Percentiles rank a stretch among this genome's conserved stretches.
Evolutionary conservation across 208 protist genomes (phyloP).

Genomic region (Trypanosomatidae sp.): DNA sequence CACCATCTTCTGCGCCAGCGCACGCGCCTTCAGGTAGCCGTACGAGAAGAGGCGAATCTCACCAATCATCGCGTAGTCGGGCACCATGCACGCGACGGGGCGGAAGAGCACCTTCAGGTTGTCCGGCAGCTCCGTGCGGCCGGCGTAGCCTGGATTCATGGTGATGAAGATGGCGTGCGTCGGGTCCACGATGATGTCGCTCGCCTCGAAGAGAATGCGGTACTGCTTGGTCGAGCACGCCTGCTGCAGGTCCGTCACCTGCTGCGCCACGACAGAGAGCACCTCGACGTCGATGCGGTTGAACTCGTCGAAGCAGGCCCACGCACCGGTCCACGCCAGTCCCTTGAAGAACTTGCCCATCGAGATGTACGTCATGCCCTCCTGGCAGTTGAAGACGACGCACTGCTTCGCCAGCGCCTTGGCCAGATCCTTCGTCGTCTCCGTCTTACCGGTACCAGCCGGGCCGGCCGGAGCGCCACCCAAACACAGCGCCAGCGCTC

Average conservation of each 20-base stretch:
- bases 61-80: constrained; percentile 99
- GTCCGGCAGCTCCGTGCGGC: constrained; percentile 98
- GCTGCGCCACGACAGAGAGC: constrained; percentile 96
- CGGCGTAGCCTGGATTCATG: constrained; percentile 99
- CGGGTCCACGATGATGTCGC: constrained; percentile 93
- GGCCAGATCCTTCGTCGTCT: constrained; percentile 98
- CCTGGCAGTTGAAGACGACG: constrained; percentile 98
- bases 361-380: constrained; percentile 95
- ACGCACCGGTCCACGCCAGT: constrained; percentile 95
- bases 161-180: constrained; percentile 97
- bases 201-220: constrained; percentile 94
- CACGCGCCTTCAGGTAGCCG: constrained; percentile 96
- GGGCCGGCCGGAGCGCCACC: constrained; percentile 96
- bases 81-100: constrained; percentile 99
- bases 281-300: constrained; percentile 99
- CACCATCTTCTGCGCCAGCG: constrained; percentile 97
- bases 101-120: constrained; percentile 98
- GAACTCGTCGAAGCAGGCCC: constrained; percentile 99
- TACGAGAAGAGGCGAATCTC: constrained; percentile 98
- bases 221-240: constrained; percentile 93
- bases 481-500: constrained; percentile 92
- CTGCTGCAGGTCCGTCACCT: constrained; percentile 96
- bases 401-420: constrained; percentile 98
- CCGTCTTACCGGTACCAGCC: constrained; percentile 97
- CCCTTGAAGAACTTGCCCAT: constrained; percentile 99